Base-by-base conservation (phyloP, 2,329 filamentous ascomycete genomes). In the Fusarium sp. region DNA sequence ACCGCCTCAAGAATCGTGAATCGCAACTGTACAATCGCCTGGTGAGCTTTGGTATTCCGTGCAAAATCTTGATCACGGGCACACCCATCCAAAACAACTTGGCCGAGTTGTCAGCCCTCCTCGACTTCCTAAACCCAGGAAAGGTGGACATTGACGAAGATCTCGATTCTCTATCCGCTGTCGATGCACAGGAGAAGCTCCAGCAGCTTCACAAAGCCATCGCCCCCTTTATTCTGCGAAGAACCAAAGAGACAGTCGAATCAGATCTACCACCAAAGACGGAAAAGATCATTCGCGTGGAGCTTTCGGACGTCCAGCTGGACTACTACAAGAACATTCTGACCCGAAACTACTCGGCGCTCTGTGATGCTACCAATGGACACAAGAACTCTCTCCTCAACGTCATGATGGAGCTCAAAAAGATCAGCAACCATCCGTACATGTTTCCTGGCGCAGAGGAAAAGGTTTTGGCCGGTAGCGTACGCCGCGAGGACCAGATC, bases 381-480 rank as follows among this genome's bases (percentile, higher is more conserved):
- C 92, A 96, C 75, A 98, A 97, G 77, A 94, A 96, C 67, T 98
- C 94, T 0, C 80, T 99, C 12, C 81, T 99, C 64, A 99, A 99
- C 77, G 95, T 99, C 75, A 97, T 99, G 87, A 99, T 99, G 95
- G 95, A 99, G 76, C 78, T 99, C 72, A 99, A 99, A 81, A 99
- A 99, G 78, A 93, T 95, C 74, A 98, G 94, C 79, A 99, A 99
- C 72, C 95, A 99, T 73, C 94, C 95, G 1, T 96, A 97, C 79
- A 96, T 99, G 89, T 98, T 99, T 70, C 90, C 91, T 3, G 93
- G 93, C 62, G 94, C 93, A 3, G 95, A 99, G 74, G 91, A 96
- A 55, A 91, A 91, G 67, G 91, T 98, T 11, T 78, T 98, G 46
- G 89, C 87, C 58, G 92, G 91, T 12, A 93, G 90, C 70, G 85